phyloP scores from a whole-genome alignment of 2,329 filamentous ascomycete genomes.

The Allantophomopsis cytisporea region DNA sequence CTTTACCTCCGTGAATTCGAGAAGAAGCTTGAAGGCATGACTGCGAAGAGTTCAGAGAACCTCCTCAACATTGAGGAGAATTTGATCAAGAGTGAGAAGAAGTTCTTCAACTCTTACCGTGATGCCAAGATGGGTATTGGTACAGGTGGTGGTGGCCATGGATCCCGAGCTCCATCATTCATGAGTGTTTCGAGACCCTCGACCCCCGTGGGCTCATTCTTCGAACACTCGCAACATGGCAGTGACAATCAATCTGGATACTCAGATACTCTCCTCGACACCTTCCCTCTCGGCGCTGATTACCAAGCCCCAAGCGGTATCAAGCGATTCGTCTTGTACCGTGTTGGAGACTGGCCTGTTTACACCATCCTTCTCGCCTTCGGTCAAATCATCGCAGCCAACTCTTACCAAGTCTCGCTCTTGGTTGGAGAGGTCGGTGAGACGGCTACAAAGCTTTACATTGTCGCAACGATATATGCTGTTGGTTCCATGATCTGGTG shows the following conservation, averaged over 20 bases:
- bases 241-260: not conserved
- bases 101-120: slow-evolving; percentile 47
- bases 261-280: slow-evolving; percentile 17
- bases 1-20: slow-evolving; percentile 45
- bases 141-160: not conserved
- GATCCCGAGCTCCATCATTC: slow-evolving; percentile 1
- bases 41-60: slow-evolving; percentile 33
- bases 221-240: slow-evolving; percentile 1
- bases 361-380: slow-evolving; percentile 48
- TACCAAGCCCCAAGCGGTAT: slow-evolving; percentile 40
- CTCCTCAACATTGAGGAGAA: slow-evolving; percentile 51
- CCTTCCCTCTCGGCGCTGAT: slow-evolving; percentile 39
- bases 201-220: slow-evolving; percentile 1
- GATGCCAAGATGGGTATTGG: slow-evolving; percentile 40
- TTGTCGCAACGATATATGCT: slow-evolving; percentile 44
- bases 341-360: slow-evolving; percentile 45
- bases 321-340: slow-evolving; percentile 36
- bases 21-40: slow-evolving; percentile 36
- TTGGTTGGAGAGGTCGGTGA: slow-evolving; percentile 47
- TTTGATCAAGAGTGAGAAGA: slow-evolving; percentile 49
- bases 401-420: slow-evolving; percentile 52
- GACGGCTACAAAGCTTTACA: slow-evolving; percentile 41
- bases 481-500: slow-evolving; percentile 45
- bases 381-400: slow-evolving; percentile 47
- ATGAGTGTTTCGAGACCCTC: not conserved